Evolutionary conservation across 116 monocot species (phyloP), one percentile per base, ranked within the genome.

Genomic region (Posidonia oceanica): DNA sequence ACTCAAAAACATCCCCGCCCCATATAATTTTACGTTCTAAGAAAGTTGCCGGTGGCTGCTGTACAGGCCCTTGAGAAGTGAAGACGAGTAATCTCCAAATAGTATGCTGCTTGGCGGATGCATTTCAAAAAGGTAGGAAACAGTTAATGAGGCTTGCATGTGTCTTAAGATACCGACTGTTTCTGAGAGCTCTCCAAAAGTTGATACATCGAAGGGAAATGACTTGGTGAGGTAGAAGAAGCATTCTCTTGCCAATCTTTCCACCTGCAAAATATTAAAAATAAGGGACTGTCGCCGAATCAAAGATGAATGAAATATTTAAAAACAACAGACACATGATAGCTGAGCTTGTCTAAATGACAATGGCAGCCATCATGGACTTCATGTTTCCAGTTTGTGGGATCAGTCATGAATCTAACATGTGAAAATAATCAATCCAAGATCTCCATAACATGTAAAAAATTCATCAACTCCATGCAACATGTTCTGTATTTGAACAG

Each of bases 141-240:
- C 59, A 11, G 89, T 74, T 14, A 70, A 59, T 52, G 77, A 79
- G 1, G 76, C 72, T 68, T 84, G 84, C 80, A 81, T 72, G 12
- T 76, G 76, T 68, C 80, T 80, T 18, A 40, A 36, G 5, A n/a
- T 62, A 4, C 22, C 51, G 29, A 54, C 41, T 36, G 36, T 52
- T 17, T 60, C 68, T 4, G 72, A 55, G 54, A 84, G 54, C 55
- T 61, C 70, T 15, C 84, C 86, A 16, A 93, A 80, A 58, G 52
- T 83, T 10, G 72, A 48, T 71, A 79, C 84, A 65, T 89, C 84
- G 59, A 84, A 89, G 12, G 76, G 80, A 70, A 86, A 82, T 54
- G 93, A 93, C 52, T 69, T 52, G 4, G 14, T 61, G 11, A 93
- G 84, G 70, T 76, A 81, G 70, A 93, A 93, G 69, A 93, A 89